phyloP scores from a whole-genome alignment of 805 yeast species.

The Spathaspora arborariae region DNA sequence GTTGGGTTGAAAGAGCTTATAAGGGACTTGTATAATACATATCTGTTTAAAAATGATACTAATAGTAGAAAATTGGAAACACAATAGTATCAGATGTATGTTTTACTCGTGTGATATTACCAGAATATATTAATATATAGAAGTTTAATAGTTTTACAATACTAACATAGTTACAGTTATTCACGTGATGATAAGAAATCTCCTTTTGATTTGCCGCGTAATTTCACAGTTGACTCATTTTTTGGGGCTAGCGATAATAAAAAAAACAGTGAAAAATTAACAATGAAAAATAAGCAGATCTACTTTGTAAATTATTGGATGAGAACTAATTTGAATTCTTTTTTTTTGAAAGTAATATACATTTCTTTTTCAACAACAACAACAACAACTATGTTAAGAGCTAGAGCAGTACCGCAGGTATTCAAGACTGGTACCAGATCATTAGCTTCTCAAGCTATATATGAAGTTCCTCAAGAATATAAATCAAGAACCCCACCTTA shows the following conservation, averaged over 20 bases:
- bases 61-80: no score
- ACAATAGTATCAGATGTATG: not conserved
- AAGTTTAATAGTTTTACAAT: not conserved
- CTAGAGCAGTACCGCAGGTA: constrained; percentile 3
- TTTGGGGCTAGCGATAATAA: not conserved
- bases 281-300: constrained; percentile 3
- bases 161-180: not conserved
- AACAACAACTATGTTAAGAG: constrained; percentile 7
- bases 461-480: constrained; percentile 54
- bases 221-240: constrained; percentile 3
- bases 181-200: constrained; percentile 5
- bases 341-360: not conserved
- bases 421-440: constrained; percentile 2
- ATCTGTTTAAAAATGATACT: no score
- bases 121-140: not conserved
- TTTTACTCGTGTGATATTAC: not conserved
- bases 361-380: not conserved
- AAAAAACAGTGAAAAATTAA: not conserved
- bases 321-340: not conserved
- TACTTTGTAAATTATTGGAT: not conserved
- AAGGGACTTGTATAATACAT: constrained; percentile 40
- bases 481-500: constrained; percentile 85
- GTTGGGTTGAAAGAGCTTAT: constrained; percentile 76
- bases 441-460: constrained; percentile 30
- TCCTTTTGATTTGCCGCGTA: not conserved